Percentiles rank a stretch among this genome's conserved stretches.
phyloP scores from a whole-genome alignment of 2,329 filamentous ascomycete genomes.

The Chrysosporium queenslandicum region DNA sequence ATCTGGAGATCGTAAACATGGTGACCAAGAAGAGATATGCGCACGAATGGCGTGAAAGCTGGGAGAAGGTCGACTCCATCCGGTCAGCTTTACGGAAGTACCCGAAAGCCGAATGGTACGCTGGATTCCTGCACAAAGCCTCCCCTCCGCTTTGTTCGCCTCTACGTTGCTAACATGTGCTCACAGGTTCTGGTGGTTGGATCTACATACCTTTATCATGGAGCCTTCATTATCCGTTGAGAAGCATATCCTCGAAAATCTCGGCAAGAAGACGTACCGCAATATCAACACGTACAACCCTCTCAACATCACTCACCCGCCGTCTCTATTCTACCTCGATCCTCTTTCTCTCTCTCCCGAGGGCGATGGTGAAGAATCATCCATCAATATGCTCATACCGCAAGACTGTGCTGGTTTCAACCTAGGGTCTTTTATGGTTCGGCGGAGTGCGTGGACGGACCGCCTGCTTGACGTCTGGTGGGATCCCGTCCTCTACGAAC shows the following conservation, averaged over 20 bases:
- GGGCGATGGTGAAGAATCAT: constrained; percentile 66
- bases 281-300: constrained; percentile 97
- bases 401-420: constrained; percentile 97
- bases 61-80: constrained; percentile 96
- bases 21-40: constrained; percentile 97
- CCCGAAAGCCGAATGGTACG: constrained; percentile 85
- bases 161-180: constrained; percentile 12
- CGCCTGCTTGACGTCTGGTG: constrained; percentile 92
- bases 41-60: constrained; percentile 97
- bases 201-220: constrained; percentile 97
- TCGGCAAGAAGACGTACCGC: constrained; percentile 68
- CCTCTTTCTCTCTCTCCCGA: constrained; percentile 57
- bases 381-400: constrained; percentile 77
- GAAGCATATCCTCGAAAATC: constrained; percentile 74
- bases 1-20: constrained; percentile 95
- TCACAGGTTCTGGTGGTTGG: constrained; percentile 96
- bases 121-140: not conserved
- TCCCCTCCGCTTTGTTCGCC: not conserved
- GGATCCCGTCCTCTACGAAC: constrained; percentile 95
- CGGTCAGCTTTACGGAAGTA: constrained; percentile 85
- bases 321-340: constrained; percentile 65
- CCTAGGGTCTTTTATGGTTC: constrained; percentile 86
- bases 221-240: constrained; percentile 86
- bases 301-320: constrained; percentile 81
- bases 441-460: constrained; percentile 78